Conservation (phyloP, 164 flowering plant genomes). For the Sextonia rubra region DNA sequence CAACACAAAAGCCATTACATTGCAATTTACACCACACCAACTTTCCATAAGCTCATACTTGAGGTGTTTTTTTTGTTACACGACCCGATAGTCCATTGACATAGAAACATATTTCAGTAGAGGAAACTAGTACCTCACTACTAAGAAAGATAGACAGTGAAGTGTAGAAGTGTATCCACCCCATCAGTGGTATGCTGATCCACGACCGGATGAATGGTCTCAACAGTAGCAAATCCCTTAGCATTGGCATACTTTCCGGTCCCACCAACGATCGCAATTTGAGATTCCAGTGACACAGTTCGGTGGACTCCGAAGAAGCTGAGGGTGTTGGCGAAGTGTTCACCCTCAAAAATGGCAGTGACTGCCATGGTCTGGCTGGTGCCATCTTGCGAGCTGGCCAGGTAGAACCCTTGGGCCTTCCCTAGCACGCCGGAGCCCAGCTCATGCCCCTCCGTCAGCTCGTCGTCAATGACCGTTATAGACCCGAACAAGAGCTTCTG, state of each 20-base stretch:
- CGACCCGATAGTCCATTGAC: too few relatives aligned
- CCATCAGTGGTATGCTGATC: slow-evolving; percentile 28
- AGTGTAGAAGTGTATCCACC: slow-evolving; percentile 23
- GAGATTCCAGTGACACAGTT: slow-evolving; percentile 48
- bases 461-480: slow-evolving; percentile 61
- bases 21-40: too few relatives aligned
- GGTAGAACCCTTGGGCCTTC: slow-evolving; percentile 68
- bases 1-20: too few relatives aligned
- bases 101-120: too few relatives aligned
- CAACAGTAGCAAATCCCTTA: slow-evolving; percentile 49
- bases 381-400: slow-evolving; percentile 63
- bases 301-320: slow-evolving; percentile 65
- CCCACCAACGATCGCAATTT: slow-evolving; percentile 70
- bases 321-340: slow-evolving; percentile 38
- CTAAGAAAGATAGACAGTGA: slow-evolving; percentile 25
- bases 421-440: slow-evolving; percentile 61
- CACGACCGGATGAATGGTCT: slow-evolving; percentile 33
- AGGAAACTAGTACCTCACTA: background rate
- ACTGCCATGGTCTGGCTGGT: slow-evolving; percentile 57
- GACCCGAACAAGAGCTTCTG: slow-evolving; percentile 63
- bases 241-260: slow-evolving; percentile 72
- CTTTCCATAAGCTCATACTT: too few relatives aligned
- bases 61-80: too few relatives aligned
- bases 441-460: slow-evolving; percentile 58
- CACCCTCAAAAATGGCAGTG: slow-evolving; percentile 53